Conservation (phyloP, 805 yeast species). For the Priceomyces carsonii region DNA sequence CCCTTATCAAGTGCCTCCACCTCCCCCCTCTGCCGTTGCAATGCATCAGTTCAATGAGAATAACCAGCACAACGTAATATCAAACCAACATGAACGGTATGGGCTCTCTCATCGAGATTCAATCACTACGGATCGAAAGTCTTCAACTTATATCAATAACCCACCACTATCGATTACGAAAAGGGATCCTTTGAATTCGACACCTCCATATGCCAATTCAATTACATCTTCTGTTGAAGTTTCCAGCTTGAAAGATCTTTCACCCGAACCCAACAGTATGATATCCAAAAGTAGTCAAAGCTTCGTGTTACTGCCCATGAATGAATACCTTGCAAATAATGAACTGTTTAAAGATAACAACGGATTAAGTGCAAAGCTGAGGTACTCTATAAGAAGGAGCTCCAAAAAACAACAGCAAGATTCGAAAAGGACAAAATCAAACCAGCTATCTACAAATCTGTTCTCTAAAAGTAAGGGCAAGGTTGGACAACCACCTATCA, state of each 20-base stretch:
- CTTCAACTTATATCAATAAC: conserved; percentile 1
- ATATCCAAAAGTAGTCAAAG: neutral
- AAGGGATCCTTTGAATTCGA: conserved; percentile 1
- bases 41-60: conserved; percentile 10
- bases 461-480: conserved; percentile 16
- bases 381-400: neutral
- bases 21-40: conserved; percentile 24
- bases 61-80: neutral
- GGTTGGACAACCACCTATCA: conserved; percentile 24
- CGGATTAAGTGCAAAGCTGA: neutral
- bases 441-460: neutral
- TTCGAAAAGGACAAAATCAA: conserved; percentile 1
- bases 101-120: conserved; percentile 3
- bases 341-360: conserved; percentile 5
- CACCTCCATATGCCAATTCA: conserved; percentile 15
- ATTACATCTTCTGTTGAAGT: conserved; percentile 18
- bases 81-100: neutral
- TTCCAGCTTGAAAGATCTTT: conserved; percentile 9
- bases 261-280: too few species aligned
- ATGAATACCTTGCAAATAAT: neutral
- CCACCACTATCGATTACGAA: neutral
- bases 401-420: neutral
- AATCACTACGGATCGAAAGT: conserved; percentile 3
- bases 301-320: conserved; percentile 1
- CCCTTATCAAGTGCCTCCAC: conserved; percentile 41